Conservation (phyloP, 208 protist species). For the Crithidia brevicula region DNA sequence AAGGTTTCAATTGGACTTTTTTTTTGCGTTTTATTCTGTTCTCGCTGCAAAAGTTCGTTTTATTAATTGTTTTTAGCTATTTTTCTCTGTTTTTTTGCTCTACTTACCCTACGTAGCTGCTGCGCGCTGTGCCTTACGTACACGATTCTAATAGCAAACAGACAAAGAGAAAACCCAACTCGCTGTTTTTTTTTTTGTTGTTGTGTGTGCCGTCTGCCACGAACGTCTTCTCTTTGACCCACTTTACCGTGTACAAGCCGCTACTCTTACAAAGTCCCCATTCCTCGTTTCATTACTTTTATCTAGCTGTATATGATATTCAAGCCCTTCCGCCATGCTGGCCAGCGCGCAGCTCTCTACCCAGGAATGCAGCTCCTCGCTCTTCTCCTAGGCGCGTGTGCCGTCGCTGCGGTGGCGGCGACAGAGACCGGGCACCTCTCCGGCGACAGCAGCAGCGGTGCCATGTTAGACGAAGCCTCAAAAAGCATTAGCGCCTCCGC, state of each 20-base stretch:
- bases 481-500: slow-evolving; percentile 32
- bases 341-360: slow-evolving; percentile 10
- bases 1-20: too few species aligned
- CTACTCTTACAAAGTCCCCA: slow-evolving; percentile 2
- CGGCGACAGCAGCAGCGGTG: neutral
- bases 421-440: neutral
- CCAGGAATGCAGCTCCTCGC: neutral
- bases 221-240: slow-evolving; percentile 11
- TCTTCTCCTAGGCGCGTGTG: slow-evolving; percentile 2
- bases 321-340: neutral
- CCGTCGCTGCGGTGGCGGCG: neutral
- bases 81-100: slow-evolving; percentile 1
- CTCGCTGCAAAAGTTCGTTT: neutral
- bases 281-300: slow-evolving; percentile 11
- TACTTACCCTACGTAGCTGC: neutral
- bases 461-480: slow-evolving; percentile 14
- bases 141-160: neutral
- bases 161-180: neutral
- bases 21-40: neutral
- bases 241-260: too few species aligned
- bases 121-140: too few species aligned
- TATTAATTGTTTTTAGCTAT: neutral
- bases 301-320: slow-evolving; percentile 11
- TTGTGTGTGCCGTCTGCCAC: neutral
- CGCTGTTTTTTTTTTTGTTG: neutral